Evolutionary conservation across 768 basidiomycete species (phyloP), one percentile per base, ranked within the genome.

Genomic region (Lactifluus subvellereus): DNA sequence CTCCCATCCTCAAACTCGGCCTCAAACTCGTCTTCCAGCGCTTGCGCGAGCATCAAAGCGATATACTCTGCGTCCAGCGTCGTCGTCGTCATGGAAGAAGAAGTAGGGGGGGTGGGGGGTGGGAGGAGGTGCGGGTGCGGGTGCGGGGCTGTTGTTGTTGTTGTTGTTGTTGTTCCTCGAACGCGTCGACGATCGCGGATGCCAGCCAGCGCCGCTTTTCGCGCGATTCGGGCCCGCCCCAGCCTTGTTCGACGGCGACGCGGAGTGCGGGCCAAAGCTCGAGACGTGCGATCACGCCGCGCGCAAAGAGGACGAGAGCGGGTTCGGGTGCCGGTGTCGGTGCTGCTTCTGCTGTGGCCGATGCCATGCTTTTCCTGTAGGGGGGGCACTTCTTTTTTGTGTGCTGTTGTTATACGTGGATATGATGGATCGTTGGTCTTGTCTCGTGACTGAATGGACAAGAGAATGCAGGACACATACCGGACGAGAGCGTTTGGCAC

Each of bases 11-110:
- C 94, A 27, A 98, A 75, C 11, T 80, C 75, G 14, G 84, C 82
- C 22, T 94, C 92, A 69, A 92, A 98, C 71, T 97, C 95, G 68
- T 97, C 92, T 8, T 79, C 78, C 80, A 97, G 85, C 52, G 91
- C 82, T 70, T 96, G 92, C 13, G 89, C 77, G 14, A 98, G 78
- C 66, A 88, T 77, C 57, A 91, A 85, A 69, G 91, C 92, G 64
- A 98, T 76, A 68, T 95, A 92, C 68, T 84, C 78, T 30, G 81
- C 82, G 69, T 95, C 93, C 0, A 83, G 80, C 8, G 71, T 64
- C 16, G 40, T 11, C 0, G 6, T 6, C 9, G 11, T 27, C 8
- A 35, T 22, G 2, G 5, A 6, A 2, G 56, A 11, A 9, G 9
- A 9, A 14, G 55, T 27, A 42, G 55, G 38, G 4, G 2, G 42